A percentile compares a stretch with the other conserved stretches of the same genome.
These are phyloP conservation scores for Bryoerythrophyllum caledonicum DNA, from an alignment of 225 moss, liverwort and hornwort genomes.

Conservation along the genomic window DNA sequence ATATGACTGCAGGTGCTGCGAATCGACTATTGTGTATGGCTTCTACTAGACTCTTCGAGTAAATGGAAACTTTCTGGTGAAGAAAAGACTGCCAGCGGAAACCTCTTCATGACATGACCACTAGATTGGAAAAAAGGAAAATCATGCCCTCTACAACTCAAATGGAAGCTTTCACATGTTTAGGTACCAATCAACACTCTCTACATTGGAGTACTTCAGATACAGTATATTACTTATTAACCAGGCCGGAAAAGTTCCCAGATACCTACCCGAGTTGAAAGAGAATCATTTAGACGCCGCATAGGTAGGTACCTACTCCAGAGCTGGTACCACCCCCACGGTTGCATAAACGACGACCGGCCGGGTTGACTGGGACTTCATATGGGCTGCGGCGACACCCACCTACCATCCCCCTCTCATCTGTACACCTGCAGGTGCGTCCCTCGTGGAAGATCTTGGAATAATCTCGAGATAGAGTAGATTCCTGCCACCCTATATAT, in stretches of 20 bases:
- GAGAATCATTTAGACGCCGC: neutral
- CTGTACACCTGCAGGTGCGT: neutral
- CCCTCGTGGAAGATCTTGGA: neutral
- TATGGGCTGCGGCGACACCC: neutral
- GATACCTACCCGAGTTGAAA: neutral
- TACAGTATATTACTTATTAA: too few relatives aligned
- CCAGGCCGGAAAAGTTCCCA: too few relatives aligned
- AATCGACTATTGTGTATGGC: neutral
- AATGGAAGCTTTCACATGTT: too few relatives aligned
- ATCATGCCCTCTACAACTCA: neutral
- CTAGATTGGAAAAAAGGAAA: neutral
- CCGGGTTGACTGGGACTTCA: conserved; percentile 28
- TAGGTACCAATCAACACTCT: too few relatives aligned
- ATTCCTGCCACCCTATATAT: conserved; percentile 21
- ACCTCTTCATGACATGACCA: neutral
- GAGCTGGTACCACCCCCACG: neutral
- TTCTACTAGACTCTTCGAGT: neutral
- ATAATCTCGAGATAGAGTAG: conserved; percentile 12
- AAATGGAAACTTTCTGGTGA: neutral
- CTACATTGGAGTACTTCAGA: too few relatives aligned
- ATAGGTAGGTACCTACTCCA: neutral
- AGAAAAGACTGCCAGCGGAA: neutral
- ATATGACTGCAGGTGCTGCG: neutral
- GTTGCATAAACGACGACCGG: conserved; percentile 30
- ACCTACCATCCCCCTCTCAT: neutral